Evolutionary conservation across 2,329 filamentous ascomycete genomes (phyloP), one percentile per base, ranked within the genome.

Genomic region (Trichoderma asperellum): DNA sequence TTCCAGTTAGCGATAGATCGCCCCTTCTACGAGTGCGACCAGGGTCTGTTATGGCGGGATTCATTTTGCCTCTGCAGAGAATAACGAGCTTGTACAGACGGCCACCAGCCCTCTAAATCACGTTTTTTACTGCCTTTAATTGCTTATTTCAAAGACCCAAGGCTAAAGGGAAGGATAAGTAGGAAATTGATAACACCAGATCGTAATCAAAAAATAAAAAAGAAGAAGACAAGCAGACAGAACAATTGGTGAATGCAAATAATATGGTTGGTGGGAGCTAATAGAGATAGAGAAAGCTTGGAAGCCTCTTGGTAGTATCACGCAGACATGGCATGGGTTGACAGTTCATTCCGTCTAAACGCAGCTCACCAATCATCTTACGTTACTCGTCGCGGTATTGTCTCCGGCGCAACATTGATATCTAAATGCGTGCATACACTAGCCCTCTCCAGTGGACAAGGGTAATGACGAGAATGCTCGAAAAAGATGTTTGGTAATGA

Each of bases 1-100:
- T 65, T 63, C 35, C 55, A 59, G 68, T 69, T 55, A 57, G 29
- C 40, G 55, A 43, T 55, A 35, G 35, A 35, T 56, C 49, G 53
- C 49, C 43, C 8, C 27, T 29, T 53, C 47, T 24, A 21, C n/a
- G 6, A 43, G 35, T 21, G 62, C 27, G 52, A 40, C 35, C 18
- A 27, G 37, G 52, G 47, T 57, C 52, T 63, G 32, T 65, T 37
- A 27, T 65, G 21, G 27, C 12, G 62, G 24, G 29, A 47, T 57
- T 37, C 32, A n/a, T 29, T 27, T 65, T 49, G 37, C 52, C 16
- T 57, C 52, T 21, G 53, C 62, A 34, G 37, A 55, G 52, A 40
- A 37, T 1, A 43, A n/a, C 18, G 18, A 2, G 12, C 52, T 57
- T 37, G 56, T 43, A 57, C 52, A 47, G n/a, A 18, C 24, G 32